phyloP scores from a whole-genome alignment of 257 asterid genomes.

The Voacanga thouarsii region DNA sequence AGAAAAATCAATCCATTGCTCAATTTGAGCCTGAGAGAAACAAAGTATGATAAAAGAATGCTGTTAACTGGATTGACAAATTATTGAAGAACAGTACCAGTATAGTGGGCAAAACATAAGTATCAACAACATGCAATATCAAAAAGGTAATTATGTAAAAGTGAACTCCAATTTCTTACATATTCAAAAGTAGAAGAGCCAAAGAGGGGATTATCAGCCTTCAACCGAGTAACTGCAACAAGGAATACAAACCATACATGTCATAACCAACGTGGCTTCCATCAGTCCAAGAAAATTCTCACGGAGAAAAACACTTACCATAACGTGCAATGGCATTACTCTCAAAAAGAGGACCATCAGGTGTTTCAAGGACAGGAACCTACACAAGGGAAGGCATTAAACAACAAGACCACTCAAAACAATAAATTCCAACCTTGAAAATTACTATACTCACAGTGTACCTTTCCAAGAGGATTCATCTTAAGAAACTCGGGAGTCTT shows the following conservation, averaged over 20 bases:
- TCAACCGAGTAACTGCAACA: constrained; percentile 52
- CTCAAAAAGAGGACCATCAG: constrained; percentile 81
- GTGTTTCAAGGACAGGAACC: constrained; percentile 93
- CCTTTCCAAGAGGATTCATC: constrained; percentile 95
- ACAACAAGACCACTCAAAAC: not conserved
- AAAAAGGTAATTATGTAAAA: not conserved
- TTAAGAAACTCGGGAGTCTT: constrained; percentile 77
- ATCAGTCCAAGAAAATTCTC: not conserved
- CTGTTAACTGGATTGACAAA: constrained; percentile 1
- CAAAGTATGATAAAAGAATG: not conserved
- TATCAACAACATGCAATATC: not conserved
- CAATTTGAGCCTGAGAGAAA: constrained; percentile 52
- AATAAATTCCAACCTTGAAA: not conserved
- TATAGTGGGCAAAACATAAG: not conserved
- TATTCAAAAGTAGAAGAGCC: constrained; percentile 74
- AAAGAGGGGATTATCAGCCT: constrained; percentile 43
- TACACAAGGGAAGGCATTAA: constrained; percentile 22
- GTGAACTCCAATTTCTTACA: constrained; percentile 38
- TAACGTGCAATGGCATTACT: constrained; percentile 97
- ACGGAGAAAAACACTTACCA: constrained; percentile 36
- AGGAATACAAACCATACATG: constrained; percentile 1
- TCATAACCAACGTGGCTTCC: not conserved
- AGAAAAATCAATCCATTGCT: constrained; percentile 84
- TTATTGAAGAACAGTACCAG: too few species aligned
- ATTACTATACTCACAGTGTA: not conserved